Percentiles rank a stretch among this genome's conserved stretches.
Evolutionary conservation across 1,284 basidiomycete species (phyloP).

Genomic region (Ustilago esculenta): DNA sequence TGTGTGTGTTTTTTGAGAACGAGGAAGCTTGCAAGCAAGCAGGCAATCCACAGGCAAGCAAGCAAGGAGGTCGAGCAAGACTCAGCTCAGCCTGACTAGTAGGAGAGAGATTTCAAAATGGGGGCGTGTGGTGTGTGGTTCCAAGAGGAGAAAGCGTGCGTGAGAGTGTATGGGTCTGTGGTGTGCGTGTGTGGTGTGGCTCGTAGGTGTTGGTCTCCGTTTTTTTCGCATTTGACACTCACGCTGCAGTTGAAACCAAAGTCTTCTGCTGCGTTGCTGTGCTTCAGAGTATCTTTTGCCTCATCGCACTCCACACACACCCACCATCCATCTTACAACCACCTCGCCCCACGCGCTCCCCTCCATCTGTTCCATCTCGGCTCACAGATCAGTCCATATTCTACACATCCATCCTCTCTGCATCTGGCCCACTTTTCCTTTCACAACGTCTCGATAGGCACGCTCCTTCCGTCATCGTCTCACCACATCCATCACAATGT

Average conservation of each 20-base stretch:
- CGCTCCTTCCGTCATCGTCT: not conserved
- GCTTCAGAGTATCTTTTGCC: not conserved
- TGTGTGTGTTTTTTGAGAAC: too few species aligned
- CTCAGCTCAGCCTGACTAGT: too few species aligned
- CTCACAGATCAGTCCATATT: too few species aligned
- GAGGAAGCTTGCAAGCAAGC: too few species aligned
- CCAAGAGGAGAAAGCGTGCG: not conserved
- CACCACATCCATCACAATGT: slow-evolving; percentile 38
- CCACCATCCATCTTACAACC: not conserved
- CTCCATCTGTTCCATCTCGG: too few species aligned
- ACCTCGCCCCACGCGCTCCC: not conserved
- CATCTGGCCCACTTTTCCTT: too few species aligned
- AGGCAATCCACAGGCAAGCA: too few species aligned
- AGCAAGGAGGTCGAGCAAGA: too few species aligned
- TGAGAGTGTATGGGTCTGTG: not conserved
- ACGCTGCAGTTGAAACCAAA: not conserved
- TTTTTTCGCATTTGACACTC: slow-evolving; percentile 13
- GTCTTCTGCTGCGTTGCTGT: slow-evolving; percentile 1
- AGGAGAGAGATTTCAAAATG: too few species aligned
- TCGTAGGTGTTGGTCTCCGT: slow-evolving; percentile 37
- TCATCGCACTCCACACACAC: slow-evolving; percentile 3
- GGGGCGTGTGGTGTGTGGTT: not conserved
- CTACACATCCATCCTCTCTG: too few species aligned
- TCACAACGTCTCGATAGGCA: not conserved
- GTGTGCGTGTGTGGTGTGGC: not conserved